A percentile compares a stretch with the other conserved stretches of the same genome.
phyloP scores from a whole-genome alignment of 1,284 basidiomycete genomes.

The Cryptococcus sp. region DNA sequence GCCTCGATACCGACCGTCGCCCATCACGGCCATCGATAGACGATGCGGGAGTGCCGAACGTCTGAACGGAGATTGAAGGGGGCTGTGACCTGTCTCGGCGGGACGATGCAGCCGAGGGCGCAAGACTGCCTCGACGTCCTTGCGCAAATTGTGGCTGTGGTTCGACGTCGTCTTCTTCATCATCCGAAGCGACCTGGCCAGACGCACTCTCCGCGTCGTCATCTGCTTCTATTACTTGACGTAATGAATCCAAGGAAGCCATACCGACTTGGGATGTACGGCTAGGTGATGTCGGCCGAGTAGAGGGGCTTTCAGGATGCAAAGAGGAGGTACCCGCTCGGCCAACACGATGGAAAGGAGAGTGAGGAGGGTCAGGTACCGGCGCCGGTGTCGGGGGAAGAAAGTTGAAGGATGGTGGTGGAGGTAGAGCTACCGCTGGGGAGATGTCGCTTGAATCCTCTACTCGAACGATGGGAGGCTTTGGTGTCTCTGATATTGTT shows the following conservation, averaged over 20 bases:
- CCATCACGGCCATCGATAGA: slow-evolving; percentile 1
- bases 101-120: background rate
- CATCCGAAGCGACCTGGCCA: slow-evolving; percentile 34
- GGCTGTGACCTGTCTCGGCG: slow-evolving; percentile 12
- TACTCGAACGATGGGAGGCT: too few relatives aligned
- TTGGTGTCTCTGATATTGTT: background rate
- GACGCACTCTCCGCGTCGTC: slow-evolving; percentile 28
- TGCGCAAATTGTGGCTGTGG: slow-evolving; percentile 2
- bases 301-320: slow-evolving; percentile 15
- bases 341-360: slow-evolving; percentile 30
- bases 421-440: background rate
- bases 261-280: background rate
- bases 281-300: background rate
- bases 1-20: slow-evolving; percentile 16
- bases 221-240: slow-evolving; percentile 9
- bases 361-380: slow-evolving; percentile 24
- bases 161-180: slow-evolving; percentile 20
- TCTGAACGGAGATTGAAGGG: slow-evolving; percentile 10
- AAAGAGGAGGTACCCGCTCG: slow-evolving; percentile 10
- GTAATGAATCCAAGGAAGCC: background rate
- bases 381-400: slow-evolving; percentile 44
- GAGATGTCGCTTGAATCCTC: background rate
- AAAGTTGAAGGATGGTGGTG: slow-evolving; percentile 21
- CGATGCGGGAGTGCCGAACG: slow-evolving; percentile 9
- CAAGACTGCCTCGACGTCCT: background rate